Conservation (phyloP, 148 eudicot species). For the Nyssa sinensis region DNA sequence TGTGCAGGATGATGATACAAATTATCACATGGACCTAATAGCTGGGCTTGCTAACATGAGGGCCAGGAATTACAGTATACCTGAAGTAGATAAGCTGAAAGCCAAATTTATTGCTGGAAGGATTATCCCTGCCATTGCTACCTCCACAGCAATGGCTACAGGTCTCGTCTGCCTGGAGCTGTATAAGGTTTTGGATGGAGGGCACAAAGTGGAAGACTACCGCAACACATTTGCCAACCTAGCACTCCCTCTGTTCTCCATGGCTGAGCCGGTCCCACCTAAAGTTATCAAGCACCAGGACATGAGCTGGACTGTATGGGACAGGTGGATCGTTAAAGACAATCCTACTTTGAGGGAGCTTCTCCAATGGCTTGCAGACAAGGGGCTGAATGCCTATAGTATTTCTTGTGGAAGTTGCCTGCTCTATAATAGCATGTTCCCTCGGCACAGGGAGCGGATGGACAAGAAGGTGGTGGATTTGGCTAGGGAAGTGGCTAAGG, state of each 20-base stretch:
- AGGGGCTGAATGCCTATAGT: slow-evolving; percentile 76
- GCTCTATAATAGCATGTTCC: slow-evolving; percentile 84
- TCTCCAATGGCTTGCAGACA: slow-evolving; percentile 60
- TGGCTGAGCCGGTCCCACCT: slow-evolving; percentile 86
- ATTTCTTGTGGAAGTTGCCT: slow-evolving; percentile 74
- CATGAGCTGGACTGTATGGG: slow-evolving; percentile 92
- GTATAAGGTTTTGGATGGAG: slow-evolving; percentile 70
- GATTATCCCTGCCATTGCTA: slow-evolving; percentile 93
- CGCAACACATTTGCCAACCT: slow-evolving; percentile 86
- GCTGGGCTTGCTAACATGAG: slow-evolving; percentile 89
- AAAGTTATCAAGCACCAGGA: slow-evolving; percentile 75
- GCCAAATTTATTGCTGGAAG: slow-evolving; percentile 94
- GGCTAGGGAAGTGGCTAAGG: slow-evolving; percentile 75
- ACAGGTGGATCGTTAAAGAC: slow-evolving; percentile 66
- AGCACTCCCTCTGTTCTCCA: slow-evolving; percentile 85
- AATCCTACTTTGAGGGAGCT: slow-evolving; percentile 69
- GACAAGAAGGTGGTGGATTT: slow-evolving; percentile 73
- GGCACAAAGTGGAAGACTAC: slow-evolving; percentile 78
- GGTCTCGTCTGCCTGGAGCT: slow-evolving; percentile 95
- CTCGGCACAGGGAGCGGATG: slow-evolving; percentile 74
- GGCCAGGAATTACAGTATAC: slow-evolving; percentile 87
- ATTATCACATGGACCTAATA: slow-evolving; percentile 88
- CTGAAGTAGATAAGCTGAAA: slow-evolving; percentile 88
- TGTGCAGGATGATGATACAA: slow-evolving; percentile 85
- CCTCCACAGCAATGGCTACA: slow-evolving; percentile 85